Percentiles rank a stretch among this genome's conserved stretches.
Conservation (phyloP, 768 basidiomycete genomes). For the Hygrocybe coccinea region DNA sequence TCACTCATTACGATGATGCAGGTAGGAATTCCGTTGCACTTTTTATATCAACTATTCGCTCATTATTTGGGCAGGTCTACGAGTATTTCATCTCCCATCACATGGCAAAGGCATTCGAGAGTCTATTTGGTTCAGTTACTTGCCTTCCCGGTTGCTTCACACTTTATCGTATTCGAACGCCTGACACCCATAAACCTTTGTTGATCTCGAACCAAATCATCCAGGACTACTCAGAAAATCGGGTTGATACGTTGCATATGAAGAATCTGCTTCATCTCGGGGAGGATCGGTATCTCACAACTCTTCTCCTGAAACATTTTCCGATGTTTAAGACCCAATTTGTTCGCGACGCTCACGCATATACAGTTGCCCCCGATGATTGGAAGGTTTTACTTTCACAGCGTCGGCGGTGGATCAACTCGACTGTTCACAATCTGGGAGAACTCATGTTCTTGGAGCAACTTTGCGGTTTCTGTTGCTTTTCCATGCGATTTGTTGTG, state of each 20-base stretch:
- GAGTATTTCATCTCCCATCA: constrained; percentile 99
- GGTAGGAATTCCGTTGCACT: constrained; percentile 30
- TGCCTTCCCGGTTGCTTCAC: constrained; percentile 99
- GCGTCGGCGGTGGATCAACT: constrained; percentile 99
- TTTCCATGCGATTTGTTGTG: constrained; percentile 98
- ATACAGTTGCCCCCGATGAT: constrained; percentile 92
- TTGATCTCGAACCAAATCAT: constrained; percentile 89
- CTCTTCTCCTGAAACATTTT: constrained; percentile 93
- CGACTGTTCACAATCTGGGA: constrained; percentile 93
- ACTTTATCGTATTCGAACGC: constrained; percentile 88
- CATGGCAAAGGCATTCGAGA: constrained; percentile 97
- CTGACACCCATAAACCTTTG: constrained; percentile 93
- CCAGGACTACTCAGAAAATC: constrained; percentile 90
- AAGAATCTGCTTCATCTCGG: constrained; percentile 97
- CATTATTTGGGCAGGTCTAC: constrained; percentile 59
- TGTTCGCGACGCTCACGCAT: constrained; percentile 88
- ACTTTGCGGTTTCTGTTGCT: constrained; percentile 96
- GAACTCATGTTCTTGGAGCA: constrained; percentile 89
- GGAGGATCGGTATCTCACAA: constrained; percentile 98
- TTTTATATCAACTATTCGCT: neutral
- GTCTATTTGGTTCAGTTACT: constrained; percentile 93
- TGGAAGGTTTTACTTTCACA: constrained; percentile 94
- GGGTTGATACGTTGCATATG: constrained; percentile 96
- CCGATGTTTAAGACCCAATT: constrained; percentile 92
- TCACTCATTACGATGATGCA: constrained; percentile 98